Base-by-base conservation (phyloP, 352 stramenopile species). In the Phytopythium oedochilum region DNA sequence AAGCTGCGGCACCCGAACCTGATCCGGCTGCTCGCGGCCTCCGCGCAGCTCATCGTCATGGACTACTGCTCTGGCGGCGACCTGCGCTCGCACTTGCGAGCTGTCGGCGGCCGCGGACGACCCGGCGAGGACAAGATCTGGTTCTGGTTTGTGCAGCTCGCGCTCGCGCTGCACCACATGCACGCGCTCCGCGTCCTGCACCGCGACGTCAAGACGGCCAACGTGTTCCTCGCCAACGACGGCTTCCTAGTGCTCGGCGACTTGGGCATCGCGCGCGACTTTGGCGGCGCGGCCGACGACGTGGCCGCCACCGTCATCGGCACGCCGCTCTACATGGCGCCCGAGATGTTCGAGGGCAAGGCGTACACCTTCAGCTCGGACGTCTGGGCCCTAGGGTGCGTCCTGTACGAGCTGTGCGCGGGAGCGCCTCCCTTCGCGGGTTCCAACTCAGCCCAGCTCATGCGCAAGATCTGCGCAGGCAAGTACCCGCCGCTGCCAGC, bases 161-260 rank as follows among this genome's bases (percentile, higher is more conserved):
- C 70, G 1, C 65, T 98, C 0, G 92, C 82, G 0, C 71, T 98
- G 6, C 71, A 96, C 22, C 89, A 88, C 64, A 95, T 98, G 78
- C 92, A 98, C 60, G 53, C 63, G 18, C 71, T 86, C 3, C 73
- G 62, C 12, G 63, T 95, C 15, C 58, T 95, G 47, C 91, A 98
- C 47, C 78, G 86, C 36, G 92, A 98, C 60, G 50, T 98, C 28
- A 98, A 98, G 64, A 96, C 89, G 28, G 73, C 93, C 60, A 98
- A 98, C 60, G 63, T 95, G 11, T 95, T 95, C 40, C 53, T 94
- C 5, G 75, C 61, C 1, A 63, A 73, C 35, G 55, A 64, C 18
- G 78, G 86, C 11, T 79, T 81, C 28, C 59, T 97, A 5, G 87
- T 97, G 2, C 60, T 97, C 5, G 90, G 91, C 1, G 92, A 98